phyloP scores from a whole-genome alignment of 495 filamentous ascomycete species.

The Parathielavia hyrcaniae region DNA sequence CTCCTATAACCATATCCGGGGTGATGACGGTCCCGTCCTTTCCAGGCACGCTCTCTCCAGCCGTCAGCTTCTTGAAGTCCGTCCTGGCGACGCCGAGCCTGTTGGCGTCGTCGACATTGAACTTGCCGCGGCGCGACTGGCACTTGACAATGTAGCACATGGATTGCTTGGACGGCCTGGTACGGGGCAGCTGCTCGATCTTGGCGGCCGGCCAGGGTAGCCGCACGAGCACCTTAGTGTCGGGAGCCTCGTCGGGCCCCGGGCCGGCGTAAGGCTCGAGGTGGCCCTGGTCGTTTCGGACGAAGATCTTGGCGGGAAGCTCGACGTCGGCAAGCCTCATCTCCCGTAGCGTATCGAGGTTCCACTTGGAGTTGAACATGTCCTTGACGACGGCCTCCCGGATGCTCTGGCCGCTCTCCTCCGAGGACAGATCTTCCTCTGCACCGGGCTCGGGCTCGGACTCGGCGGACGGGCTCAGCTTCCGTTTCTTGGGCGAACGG shows the following conservation, averaged over 20 bases:
- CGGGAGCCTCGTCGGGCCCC: constrained; percentile 47
- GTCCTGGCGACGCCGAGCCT: constrained; percentile 51
- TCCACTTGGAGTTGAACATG: constrained; percentile 82
- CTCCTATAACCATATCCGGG: constrained; percentile 47
- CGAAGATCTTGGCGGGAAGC: constrained; percentile 62
- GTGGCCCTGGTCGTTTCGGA: constrained; percentile 59
- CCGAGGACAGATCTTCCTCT: background rate
- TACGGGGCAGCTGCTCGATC: constrained; percentile 57
- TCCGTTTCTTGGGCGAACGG: constrained; percentile 20
- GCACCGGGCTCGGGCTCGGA: constrained; percentile 13
- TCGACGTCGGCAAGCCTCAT: constrained; percentile 57
- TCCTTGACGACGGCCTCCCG: constrained; percentile 56
- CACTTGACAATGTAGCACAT: constrained; percentile 79
- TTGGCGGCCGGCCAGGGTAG: constrained; percentile 76
- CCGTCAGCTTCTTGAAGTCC: constrained; percentile 47
- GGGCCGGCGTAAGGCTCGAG: constrained; percentile 64
- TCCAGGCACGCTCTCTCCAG: constrained; percentile 47
- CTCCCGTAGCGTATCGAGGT: constrained; percentile 59
- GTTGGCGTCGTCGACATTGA: constrained; percentile 57
- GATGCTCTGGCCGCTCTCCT: constrained; percentile 38
- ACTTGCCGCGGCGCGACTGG: constrained; percentile 71
- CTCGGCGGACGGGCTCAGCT: constrained; percentile 11
- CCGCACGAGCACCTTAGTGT: constrained; percentile 69
- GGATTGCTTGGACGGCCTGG: constrained; percentile 56
- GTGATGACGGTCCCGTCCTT: constrained; percentile 52